Evolutionary conservation across 176 grass and related monocot genomes (phyloP).

Genomic region (Bromus sterilis): DNA sequence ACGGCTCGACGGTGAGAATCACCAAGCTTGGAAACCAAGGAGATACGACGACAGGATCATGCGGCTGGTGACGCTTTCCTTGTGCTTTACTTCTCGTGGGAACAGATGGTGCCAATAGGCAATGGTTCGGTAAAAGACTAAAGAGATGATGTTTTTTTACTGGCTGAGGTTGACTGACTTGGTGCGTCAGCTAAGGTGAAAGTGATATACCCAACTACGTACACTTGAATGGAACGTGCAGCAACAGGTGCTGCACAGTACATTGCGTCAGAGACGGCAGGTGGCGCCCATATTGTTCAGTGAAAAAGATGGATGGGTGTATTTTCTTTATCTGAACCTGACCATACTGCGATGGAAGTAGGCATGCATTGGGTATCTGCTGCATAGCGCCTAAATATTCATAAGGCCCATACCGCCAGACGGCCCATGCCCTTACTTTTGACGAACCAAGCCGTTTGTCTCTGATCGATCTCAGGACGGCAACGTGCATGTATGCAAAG

Average conservation of each 20-base stretch:
- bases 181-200: background rate
- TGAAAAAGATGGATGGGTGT: background rate
- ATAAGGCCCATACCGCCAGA: background rate
- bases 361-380: background rate
- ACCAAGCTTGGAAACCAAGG: background rate
- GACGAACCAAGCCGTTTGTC: background rate
- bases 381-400: background rate
- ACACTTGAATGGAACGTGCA: background rate
- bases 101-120: background rate
- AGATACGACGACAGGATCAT: conserved; percentile 1
- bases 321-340: conserved; percentile 6
- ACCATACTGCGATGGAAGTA: background rate
- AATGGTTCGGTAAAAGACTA: background rate
- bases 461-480: background rate
- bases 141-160: background rate
- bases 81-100: conserved; percentile 4
- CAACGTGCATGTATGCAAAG: background rate
- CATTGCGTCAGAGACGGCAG: background rate
- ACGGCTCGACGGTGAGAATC: background rate
- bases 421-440: background rate
- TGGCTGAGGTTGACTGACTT: background rate
- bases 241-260: background rate
- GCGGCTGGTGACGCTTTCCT: background rate
- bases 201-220: too few relatives aligned
- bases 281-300: background rate